phyloP scores from a whole-genome alignment of 2,329 filamentous ascomycete genomes.

The Pseudodiploospora longispora region DNA sequence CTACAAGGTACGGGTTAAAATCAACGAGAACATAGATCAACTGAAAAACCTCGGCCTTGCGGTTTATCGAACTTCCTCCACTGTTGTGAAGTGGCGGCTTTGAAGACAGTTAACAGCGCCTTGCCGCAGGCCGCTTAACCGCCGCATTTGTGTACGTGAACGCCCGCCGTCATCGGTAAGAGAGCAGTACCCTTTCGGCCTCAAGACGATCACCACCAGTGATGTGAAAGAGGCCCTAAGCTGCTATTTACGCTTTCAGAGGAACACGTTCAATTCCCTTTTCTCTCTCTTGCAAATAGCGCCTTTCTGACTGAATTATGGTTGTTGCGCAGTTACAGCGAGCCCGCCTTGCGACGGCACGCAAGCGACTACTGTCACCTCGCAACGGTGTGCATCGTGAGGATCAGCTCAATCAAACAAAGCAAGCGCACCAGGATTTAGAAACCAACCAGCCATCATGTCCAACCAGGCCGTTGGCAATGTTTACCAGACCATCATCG shows the following conservation, averaged over 20 bases:
- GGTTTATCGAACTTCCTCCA: background rate
- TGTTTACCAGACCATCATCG: conserved; percentile 72
- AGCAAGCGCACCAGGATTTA: background rate
- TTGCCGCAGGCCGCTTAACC: conserved; percentile 5
- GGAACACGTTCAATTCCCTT: no score
- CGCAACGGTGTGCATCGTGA: background rate
- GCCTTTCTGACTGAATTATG: no score
- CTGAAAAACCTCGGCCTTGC: background rate
- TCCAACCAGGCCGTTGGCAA: conserved; percentile 57
- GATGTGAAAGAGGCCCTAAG: no score
- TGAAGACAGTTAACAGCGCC: conserved; percentile 2
- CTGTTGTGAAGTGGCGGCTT: conserved; percentile 1
- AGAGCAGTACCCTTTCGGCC: no score
- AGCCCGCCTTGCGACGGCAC: no score
- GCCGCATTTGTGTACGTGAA: conserved; percentile 6
- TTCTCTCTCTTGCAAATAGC: no score
- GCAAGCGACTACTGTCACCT: no score
- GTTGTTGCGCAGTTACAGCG: no score
- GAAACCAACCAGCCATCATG: conserved; percentile 31
- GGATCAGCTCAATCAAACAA: background rate
- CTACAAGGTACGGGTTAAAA: conserved; percentile 4
- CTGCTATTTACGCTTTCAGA: no score
- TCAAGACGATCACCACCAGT: no score
- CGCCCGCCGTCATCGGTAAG: no score
- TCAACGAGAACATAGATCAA: no score